phyloP scores from a whole-genome alignment of 2,329 filamentous ascomycete species.

The Neospermospora avenae region DNA sequence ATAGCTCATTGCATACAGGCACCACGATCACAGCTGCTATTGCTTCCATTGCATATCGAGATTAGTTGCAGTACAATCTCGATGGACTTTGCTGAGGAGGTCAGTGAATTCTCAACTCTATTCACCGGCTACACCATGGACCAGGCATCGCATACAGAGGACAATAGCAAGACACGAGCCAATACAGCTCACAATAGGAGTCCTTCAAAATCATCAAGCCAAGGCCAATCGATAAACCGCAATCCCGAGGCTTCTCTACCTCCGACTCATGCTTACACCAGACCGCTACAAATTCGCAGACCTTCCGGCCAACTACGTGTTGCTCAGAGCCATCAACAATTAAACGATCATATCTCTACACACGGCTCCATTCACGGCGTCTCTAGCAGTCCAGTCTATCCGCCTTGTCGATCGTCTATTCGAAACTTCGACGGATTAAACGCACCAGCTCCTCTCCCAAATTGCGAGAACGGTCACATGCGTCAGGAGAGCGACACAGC shows the following conservation, averaged over 20 bases:
- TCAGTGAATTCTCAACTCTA: not conserved
- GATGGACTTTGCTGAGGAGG: conserved; percentile 3
- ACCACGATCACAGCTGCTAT: not conserved
- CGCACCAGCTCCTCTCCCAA: not conserved
- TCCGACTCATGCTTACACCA: conserved; percentile 1
- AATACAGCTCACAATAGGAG: conserved; percentile 2
- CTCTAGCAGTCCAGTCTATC: conserved; percentile 7
- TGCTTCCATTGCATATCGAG: not conserved
- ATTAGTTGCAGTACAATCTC: not conserved
- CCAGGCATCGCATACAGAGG: not conserved
- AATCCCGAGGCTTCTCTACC: not conserved
- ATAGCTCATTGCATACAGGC: not conserved
- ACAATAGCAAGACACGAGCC: not conserved
- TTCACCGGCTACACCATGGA: conserved; percentile 2
- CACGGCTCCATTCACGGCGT: conserved; percentile 1
- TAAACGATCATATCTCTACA: conserved; percentile 6
- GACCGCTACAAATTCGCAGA: conserved; percentile 25
- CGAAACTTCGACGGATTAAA: not conserved
- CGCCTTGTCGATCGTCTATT: conserved; percentile 18
- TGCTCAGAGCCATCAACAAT: conserved; percentile 5
- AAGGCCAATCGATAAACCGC: not conserved
- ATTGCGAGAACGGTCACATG: conserved; percentile 5
- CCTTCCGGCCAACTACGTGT: conserved; percentile 16
- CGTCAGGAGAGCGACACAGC: conserved; percentile 11
- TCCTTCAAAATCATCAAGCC: not conserved